These are phyloP conservation scores for Ceratobasidium sp. DNA, from an alignment of 1,284 basidiomycete genomes.

Conservation along the genomic window DNA sequence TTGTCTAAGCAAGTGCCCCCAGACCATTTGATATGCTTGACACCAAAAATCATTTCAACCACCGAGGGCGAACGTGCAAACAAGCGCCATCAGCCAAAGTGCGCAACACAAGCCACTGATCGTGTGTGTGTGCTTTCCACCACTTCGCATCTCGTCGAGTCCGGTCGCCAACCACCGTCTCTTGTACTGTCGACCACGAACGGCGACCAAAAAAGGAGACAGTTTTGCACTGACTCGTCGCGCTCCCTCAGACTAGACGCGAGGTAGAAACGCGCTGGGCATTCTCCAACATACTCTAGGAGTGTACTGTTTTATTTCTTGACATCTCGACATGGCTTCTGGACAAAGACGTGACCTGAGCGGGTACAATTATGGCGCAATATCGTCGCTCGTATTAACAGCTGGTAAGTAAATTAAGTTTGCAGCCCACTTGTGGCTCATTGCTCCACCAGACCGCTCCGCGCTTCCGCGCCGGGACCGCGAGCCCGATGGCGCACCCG, in stretches of 20 bases:
- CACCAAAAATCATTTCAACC: too few species aligned
- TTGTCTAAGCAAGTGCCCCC: neutral
- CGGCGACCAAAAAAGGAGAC: slow-evolving; percentile 8
- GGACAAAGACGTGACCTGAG: slow-evolving; percentile 78
- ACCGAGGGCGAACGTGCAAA: neutral
- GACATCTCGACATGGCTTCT: slow-evolving; percentile 37
- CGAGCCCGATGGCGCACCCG: slow-evolving; percentile 97
- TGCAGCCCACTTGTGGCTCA: slow-evolving; percentile 10
- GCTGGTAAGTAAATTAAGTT: slow-evolving; percentile 62
- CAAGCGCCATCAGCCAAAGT: slow-evolving; percentile 38
- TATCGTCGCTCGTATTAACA: slow-evolving; percentile 87
- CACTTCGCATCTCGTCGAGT: slow-evolving; percentile 27
- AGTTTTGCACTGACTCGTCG: neutral
- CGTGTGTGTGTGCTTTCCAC: slow-evolving; percentile 16
- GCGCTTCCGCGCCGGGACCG: slow-evolving; percentile 84
- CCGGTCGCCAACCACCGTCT: slow-evolving; percentile 31
- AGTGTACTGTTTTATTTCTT: slow-evolving; percentile 16
- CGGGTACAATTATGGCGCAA: slow-evolving; percentile 91
- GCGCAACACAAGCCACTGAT: slow-evolving; percentile 44
- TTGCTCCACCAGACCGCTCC: slow-evolving; percentile 66
- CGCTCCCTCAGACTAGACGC: neutral
- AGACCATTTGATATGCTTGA: neutral
- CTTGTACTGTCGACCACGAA: slow-evolving; percentile 11
- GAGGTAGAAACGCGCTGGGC: slow-evolving; percentile 16
- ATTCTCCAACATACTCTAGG: slow-evolving; percentile 25